Conservation (phyloP, 768 basidiomycete genomes). For the Leccinum olivaceopallidum region DNA sequence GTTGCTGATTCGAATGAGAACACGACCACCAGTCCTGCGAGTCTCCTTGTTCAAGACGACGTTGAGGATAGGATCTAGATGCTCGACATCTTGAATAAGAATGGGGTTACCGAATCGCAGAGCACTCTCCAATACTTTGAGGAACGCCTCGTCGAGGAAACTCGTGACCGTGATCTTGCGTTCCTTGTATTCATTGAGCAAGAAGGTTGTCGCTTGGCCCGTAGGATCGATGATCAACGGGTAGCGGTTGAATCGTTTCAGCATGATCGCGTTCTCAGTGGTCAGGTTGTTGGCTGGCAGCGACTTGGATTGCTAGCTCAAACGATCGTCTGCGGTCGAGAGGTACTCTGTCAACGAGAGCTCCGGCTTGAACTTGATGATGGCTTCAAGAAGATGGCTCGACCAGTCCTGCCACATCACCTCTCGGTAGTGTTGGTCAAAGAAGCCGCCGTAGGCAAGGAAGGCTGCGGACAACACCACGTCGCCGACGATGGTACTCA, state of each 20-base stretch:
- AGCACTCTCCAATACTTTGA: conserved; percentile 98
- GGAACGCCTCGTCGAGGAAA: conserved; percentile 98
- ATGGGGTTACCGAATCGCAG: conserved; percentile 97
- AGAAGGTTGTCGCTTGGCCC: conserved; percentile 93
- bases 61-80: conserved; percentile 96
- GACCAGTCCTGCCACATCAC: conserved; percentile 97
- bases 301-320: conserved; percentile 93
- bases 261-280: conserved; percentile 99
- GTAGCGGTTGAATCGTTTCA: conserved; percentile 96
- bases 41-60: conserved; percentile 97
- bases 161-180: conserved; percentile 98
- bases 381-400: conserved; percentile 83
- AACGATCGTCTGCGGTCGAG: conserved; percentile 94
- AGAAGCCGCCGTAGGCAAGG: conserved; percentile 96
- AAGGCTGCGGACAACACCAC: conserved; percentile 95
- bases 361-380: conserved; percentile 89
- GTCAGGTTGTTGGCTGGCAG: conserved; percentile 96
- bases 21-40: conserved; percentile 93
- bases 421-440: conserved; percentile 97
- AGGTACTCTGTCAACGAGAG: conserved; percentile 94
- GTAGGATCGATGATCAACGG: conserved; percentile 98
- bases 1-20: conserved; percentile 92
- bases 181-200: conserved; percentile 92
- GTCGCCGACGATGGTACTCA: conserved; percentile 98
- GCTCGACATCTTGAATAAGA: conserved; percentile 97